Conservation (phyloP, 352 stramenopile genomes). For the Thalassiosira allenii region DNA sequence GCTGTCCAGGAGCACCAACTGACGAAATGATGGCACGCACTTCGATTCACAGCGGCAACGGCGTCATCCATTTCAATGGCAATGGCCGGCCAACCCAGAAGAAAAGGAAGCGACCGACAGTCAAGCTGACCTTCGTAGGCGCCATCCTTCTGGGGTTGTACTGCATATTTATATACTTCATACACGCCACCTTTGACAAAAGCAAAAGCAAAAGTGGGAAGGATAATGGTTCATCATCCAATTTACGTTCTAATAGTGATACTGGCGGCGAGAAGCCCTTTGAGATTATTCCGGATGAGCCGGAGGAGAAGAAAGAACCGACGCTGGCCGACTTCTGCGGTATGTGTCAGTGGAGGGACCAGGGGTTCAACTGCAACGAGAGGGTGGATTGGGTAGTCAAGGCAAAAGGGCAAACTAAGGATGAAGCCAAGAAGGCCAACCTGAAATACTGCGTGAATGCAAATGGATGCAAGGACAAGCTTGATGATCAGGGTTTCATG, state of each 20-base stretch:
- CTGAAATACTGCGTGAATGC: constrained; percentile 4
- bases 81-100: constrained; percentile 1
- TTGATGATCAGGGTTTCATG: constrained; percentile 21
- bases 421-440: neutral
- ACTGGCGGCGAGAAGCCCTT: constrained; percentile 11
- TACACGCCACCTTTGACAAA: constrained; percentile 10
- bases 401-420: neutral
- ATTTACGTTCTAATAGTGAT: constrained; percentile 59
- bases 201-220: neutral
- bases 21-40: too few relatives aligned
- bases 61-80: constrained; percentile 10
- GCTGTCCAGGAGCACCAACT: too few relatives aligned
- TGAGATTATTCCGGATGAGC: constrained; percentile 17
- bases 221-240: neutral
- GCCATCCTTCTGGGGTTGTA: neutral
- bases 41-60: constrained; percentile 10
- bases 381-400: constrained; percentile 17
- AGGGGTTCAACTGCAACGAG: constrained; percentile 20
- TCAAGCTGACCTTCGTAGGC: constrained; percentile 5
- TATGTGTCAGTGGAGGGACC: neutral
- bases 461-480: constrained; percentile 15
- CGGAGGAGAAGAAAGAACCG: constrained; percentile 1
- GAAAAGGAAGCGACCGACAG: constrained; percentile 3
- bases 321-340: constrained; percentile 12
- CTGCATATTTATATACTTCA: neutral